Base-by-base conservation (phyloP, 495 filamentous ascomycete genomes). In the Aspergillus campestris region DNA sequence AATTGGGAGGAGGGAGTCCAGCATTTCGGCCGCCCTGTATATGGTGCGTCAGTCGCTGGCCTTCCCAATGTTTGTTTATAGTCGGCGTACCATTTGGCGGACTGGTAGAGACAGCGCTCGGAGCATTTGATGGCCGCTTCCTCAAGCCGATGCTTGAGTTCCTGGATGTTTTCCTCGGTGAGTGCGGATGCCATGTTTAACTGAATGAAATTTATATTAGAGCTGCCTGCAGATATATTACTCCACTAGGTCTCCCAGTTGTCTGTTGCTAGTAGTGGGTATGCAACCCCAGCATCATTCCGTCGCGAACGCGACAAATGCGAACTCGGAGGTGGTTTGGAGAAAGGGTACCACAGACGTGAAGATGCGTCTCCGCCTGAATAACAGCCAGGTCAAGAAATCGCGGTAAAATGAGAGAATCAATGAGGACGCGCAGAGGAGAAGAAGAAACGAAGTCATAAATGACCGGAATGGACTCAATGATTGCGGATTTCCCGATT, bases 41-140 rank as follows among this genome's bases (percentile, higher is more conserved):
- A 24, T 24, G 18, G 18, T 24, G 4, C 18, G 4, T 24, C 18
- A 24, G 18, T 24, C 18, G 18, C 4, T 24, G 18, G 18, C 18
- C 4, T 24, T 24, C 18, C 18, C 4, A 24, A 24, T 24, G 18
- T 4, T 24, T 24, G 2, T 1, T 1, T 24, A 24, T 24, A 24
- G 18, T 34, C 7, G 31, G 35, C 53, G 35, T 77, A 96, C 92
- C 94, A 97, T 82, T 97, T 99, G 10, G 94, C 82, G 11, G 89
- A 89, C 52, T 96, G 89, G 62, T 95, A 97, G 3, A 99, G 78
- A 69, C 94, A 95, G 58, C 94, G 73, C 53, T 99, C 94, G 0
- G 87, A 92, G 71, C 89, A 96, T 57, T 89, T 88, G 2, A 94
- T 74, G 0, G 87, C 81, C 15, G 91, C 88, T 46, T 85, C 81